These are phyloP conservation scores for Prototheca stagnorum DNA, from an alignment of 163 green algal genomes.

Conservation along the genomic window DNA sequence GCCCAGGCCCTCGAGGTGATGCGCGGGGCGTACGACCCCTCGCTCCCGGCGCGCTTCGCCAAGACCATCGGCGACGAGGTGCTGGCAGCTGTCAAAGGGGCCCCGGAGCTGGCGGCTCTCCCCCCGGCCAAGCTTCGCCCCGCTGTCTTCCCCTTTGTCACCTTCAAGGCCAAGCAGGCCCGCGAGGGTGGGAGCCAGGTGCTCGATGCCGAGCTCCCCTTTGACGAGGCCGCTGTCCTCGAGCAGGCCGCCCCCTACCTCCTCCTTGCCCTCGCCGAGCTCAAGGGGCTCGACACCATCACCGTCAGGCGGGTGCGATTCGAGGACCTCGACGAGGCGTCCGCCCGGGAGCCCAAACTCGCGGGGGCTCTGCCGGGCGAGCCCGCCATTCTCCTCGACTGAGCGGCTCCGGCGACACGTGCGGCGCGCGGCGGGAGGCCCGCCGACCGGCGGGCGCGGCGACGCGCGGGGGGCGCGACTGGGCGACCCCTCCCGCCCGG, in stretches of 20 bases:
- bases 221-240: constrained; percentile 72
- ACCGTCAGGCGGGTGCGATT: neutral
- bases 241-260: constrained; percentile 56
- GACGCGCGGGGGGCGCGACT: too few relatives aligned
- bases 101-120: constrained; percentile 13
- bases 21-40: neutral
- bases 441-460: too few relatives aligned
- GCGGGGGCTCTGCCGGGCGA: neutral
- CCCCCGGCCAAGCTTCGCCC: constrained; percentile 56
- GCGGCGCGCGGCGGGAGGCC: too few relatives aligned
- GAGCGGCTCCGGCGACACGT: too few relatives aligned
- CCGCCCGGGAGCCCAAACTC: neutral
- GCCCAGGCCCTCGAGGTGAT: constrained; percentile 13
- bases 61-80: constrained; percentile 2
- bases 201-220: constrained; percentile 63
- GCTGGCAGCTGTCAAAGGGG: constrained; percentile 1
- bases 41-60: constrained; percentile 2
- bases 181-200: constrained; percentile 4
- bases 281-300: constrained; percentile 15
- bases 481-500: too few relatives aligned
- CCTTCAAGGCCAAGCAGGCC: constrained; percentile 75
- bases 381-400: constrained; percentile 1
- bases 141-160: constrained; percentile 76
- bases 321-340: constrained; percentile 1
- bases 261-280: constrained; percentile 17